Percentiles rank a stretch among this genome's conserved stretches.
Evolutionary conservation across 2,329 filamentous ascomycete genomes (phyloP).

Genomic region (Phaeosphaeria sp.): DNA sequence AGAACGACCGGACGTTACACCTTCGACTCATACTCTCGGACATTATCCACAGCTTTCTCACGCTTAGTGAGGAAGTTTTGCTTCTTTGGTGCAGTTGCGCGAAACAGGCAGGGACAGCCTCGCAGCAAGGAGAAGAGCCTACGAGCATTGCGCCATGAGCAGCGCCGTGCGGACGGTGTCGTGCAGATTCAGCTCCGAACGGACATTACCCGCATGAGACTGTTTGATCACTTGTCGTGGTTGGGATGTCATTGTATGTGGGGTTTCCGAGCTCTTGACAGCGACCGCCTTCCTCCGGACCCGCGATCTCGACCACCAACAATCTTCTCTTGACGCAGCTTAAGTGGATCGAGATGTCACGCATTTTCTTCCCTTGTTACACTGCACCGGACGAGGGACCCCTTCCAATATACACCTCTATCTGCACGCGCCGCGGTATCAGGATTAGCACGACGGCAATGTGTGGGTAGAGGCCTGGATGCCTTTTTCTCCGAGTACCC

Average conservation of each 20-base stretch:
- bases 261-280: not conserved
- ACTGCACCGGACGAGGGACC: not conserved
- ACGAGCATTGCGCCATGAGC: not conserved
- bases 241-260: not conserved
- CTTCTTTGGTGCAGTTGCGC: not conserved
- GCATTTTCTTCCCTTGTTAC: not conserved
- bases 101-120: not conserved
- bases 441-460: not conserved
- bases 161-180: not conserved
- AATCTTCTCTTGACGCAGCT: not conserved
- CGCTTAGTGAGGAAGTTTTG: not conserved
- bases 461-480: not conserved
- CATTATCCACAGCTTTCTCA: not conserved
- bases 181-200: not conserved
- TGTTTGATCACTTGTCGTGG: not conserved
- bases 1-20: too few relatives aligned
- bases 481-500: not conserved
- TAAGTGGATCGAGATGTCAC: not conserved
- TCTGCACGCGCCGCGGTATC: not conserved
- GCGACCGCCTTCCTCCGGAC: not conserved
- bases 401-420: not conserved
- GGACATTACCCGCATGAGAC: not conserved
- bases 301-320: not conserved
- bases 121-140: not conserved
- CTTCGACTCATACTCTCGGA: not conserved